Percentiles rank a stretch among this genome's conserved stretches.
Conservation (phyloP, 176 grass and related monocot species). For the Carex scoparia region DNA sequence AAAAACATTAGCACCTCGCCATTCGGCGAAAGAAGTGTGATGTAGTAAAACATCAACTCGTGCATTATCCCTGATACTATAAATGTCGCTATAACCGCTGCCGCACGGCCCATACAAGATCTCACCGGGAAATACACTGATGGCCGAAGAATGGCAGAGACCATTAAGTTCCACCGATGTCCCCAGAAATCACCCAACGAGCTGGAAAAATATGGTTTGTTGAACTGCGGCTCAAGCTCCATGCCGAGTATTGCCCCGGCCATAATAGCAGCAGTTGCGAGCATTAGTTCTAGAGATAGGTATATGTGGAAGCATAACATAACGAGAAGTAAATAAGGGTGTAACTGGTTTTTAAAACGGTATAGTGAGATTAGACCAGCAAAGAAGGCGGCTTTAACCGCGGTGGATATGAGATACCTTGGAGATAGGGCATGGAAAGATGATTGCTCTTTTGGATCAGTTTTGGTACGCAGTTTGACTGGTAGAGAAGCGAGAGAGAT, state of each 20-base stretch:
- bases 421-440: conserved; percentile 12
- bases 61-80: conserved; percentile 37
- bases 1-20: conserved; percentile 24
- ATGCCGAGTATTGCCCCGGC: conserved; percentile 13
- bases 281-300: conserved; percentile 27
- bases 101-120: conserved; percentile 6
- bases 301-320: conserved; percentile 29
- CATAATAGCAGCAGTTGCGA: conserved; percentile 6
- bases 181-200: conserved; percentile 33
- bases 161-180: conserved; percentile 33
- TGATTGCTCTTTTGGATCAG: neutral
- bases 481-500: conserved; percentile 21
- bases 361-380: conserved; percentile 17
- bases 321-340: neutral
- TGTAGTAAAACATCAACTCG: conserved; percentile 30
- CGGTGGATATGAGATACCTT: neutral
- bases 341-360: conserved; percentile 10
- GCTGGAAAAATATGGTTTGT: conserved; percentile 25
- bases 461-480: neutral
- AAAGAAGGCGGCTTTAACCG: conserved; percentile 18
- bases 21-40: conserved; percentile 7
- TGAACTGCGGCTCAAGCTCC: conserved; percentile 33
- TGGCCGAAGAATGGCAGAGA: conserved; percentile 37
- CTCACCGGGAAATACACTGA: conserved; percentile 24
- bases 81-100: conserved; percentile 26